These are phyloP conservation scores for Pleurotus pulmonarius DNA, from an alignment of 768 basidiomycete genomes.

Conservation along the genomic window DNA sequence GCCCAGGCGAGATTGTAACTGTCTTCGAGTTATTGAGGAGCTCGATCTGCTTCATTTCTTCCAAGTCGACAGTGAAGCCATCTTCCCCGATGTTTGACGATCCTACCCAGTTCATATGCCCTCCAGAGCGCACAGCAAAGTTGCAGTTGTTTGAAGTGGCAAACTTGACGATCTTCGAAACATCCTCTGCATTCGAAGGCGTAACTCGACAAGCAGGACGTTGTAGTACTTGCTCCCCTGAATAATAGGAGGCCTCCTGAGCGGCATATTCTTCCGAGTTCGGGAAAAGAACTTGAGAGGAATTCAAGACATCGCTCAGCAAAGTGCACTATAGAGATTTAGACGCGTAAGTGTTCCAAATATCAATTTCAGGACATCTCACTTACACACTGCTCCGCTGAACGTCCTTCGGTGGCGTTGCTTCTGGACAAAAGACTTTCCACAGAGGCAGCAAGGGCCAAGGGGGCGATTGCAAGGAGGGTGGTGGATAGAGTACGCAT, in stretches of 20 bases:
- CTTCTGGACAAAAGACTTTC: background rate
- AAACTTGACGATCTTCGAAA: background rate
- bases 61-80: slow-evolving; percentile 10
- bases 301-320: background rate
- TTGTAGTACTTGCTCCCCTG: background rate
- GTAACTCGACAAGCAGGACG: slow-evolving; percentile 3
- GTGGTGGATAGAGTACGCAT: background rate
- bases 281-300: background rate
- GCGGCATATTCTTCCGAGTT: background rate
- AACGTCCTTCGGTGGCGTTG: background rate
- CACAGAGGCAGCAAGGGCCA: background rate
- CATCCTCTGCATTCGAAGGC: slow-evolving; percentile 1
- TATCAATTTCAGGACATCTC: background rate
- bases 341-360: background rate
- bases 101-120: slow-evolving; percentile 10
- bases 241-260: background rate
- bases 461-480: background rate
- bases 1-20: slow-evolving; percentile 8
- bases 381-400: background rate
- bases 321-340: background rate
- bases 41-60: background rate
- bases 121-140: slow-evolving; percentile 6
- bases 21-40: slow-evolving; percentile 2
- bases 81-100: slow-evolving; percentile 8
- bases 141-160: background rate